Evolutionary conservation across 2,329 filamentous ascomycete species (phyloP).

Genomic region (Seiridium unicorne): DNA sequence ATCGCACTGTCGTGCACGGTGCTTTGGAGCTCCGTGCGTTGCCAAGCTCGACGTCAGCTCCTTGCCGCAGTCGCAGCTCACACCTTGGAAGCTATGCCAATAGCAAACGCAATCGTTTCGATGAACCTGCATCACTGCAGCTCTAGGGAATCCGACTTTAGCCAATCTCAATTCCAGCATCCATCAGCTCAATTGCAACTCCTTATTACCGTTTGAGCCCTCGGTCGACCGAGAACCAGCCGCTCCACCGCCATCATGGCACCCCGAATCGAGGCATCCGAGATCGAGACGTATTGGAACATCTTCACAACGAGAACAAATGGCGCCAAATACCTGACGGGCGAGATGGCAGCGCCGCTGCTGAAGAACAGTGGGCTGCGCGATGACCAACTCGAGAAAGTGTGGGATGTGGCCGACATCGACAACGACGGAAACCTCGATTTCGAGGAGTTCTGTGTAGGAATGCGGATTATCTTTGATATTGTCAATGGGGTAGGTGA

Average conservation of each 20-base stretch:
- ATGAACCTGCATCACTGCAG: no score
- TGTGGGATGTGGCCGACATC: conserved; percentile 97
- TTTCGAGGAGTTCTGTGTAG: conserved; percentile 99
- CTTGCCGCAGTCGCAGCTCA: background rate
- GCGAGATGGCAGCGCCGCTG: conserved; percentile 60
- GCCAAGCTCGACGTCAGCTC: background rate
- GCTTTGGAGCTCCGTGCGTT: background rate
- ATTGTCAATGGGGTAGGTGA: conserved; percentile 78
- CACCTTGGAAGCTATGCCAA: no score
- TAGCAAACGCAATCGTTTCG: no score
- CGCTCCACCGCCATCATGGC: conserved; percentile 42
- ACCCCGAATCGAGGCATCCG: conserved; percentile 60
- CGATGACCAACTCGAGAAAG: conserved; percentile 82
- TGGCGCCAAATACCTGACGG: conserved; percentile 58
- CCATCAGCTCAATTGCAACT: no score
- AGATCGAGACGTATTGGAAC: conserved; percentile 67
- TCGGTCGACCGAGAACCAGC: background rate
- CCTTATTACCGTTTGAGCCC: background rate
- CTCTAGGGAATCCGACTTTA: no score
- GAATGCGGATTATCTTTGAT: conserved; percentile 97
- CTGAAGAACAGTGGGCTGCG: conserved; percentile 63
- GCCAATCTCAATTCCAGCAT: background rate
- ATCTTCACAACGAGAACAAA: conserved; percentile 61
- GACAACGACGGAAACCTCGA: conserved; percentile 97
- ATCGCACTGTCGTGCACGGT: background rate